Percentiles rank a stretch among this genome's conserved stretches.
These are phyloP conservation scores for Rhizopus stolonifer DNA, from an alignment of 371 early-diverging fungal genomes.

Conservation along the genomic window DNA sequence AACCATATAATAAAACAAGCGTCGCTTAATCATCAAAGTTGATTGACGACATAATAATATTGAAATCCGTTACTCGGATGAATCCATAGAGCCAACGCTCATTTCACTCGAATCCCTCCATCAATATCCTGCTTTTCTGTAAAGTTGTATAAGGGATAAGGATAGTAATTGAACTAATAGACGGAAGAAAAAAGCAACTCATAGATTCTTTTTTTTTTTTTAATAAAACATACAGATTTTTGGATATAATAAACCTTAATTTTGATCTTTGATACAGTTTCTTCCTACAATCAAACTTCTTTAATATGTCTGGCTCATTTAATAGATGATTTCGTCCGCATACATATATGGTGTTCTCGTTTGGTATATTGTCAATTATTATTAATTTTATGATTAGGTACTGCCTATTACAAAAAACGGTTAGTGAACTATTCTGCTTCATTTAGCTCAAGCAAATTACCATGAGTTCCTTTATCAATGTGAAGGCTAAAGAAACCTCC, in stretches of 20 bases:
- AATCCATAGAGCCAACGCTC: constrained; percentile 10
- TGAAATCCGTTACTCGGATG: constrained; percentile 7
- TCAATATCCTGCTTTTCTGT: constrained; percentile 5
- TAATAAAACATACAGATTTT: constrained; percentile 7
- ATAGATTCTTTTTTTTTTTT: neutral
- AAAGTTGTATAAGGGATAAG: neutral
- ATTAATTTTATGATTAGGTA: constrained; percentile 20
- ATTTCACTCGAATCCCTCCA: constrained; percentile 2
- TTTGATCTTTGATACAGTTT: constrained; percentile 6
- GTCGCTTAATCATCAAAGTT: constrained; percentile 8
- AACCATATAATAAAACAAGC: constrained; percentile 6
- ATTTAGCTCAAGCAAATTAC: too few species aligned
- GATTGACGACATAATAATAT: constrained; percentile 11
- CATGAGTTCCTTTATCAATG: too few species aligned
- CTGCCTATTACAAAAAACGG: constrained; percentile 18
- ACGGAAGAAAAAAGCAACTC: neutral
- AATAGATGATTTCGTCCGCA: constrained; percentile 13
- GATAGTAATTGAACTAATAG: neutral
- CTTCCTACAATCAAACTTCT: constrained; percentile 20
- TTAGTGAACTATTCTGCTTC: constrained; percentile 17
- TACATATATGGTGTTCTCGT: neutral
- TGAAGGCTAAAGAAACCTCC: too few species aligned
- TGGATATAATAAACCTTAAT: constrained; percentile 2
- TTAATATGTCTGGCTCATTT: constrained; percentile 19
- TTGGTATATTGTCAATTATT: constrained; percentile 21